These are phyloP conservation scores for Penicillium goetzii DNA, from an alignment of 495 filamentous ascomycete species.

Conservation along the genomic window DNA sequence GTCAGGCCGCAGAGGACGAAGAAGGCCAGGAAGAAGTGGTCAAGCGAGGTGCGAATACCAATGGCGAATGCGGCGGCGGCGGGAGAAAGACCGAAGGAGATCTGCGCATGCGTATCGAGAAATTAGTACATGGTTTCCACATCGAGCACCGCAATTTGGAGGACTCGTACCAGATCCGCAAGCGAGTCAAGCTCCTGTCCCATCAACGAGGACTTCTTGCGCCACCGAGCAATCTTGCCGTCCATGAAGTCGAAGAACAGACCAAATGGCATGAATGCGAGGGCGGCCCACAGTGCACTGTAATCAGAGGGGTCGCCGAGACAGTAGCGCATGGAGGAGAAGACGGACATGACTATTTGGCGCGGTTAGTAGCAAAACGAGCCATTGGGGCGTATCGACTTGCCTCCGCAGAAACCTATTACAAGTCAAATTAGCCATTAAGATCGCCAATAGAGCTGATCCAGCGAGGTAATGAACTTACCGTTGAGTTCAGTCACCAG, in stretches of 20 bases:
- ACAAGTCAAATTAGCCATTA: conserved; percentile 22
- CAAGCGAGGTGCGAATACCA: conserved; percentile 82
- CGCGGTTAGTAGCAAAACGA: conserved; percentile 30
- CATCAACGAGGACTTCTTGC: conserved; percentile 95
- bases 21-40: conserved; percentile 82
- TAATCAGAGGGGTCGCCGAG: conserved; percentile 70
- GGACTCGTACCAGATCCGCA: conserved; percentile 78
- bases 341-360: conserved; percentile 79
- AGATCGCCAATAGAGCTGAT: not conserved
- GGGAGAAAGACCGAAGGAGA: conserved; percentile 93
- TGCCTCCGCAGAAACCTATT: conserved; percentile 59
- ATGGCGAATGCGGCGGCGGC: conserved; percentile 86
- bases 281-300: conserved; percentile 74
- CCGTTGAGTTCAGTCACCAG: conserved; percentile 95
- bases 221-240: conserved; percentile 92
- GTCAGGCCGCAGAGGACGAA: conserved; percentile 96
- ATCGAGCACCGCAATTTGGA: not conserved
- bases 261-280: conserved; percentile 88
- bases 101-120: conserved; percentile 50
- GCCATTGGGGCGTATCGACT: conserved; percentile 22
- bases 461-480: conserved; percentile 39
- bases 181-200: conserved; percentile 98
- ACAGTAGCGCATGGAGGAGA: conserved; percentile 94
- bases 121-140: conserved; percentile 10
- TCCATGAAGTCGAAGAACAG: conserved; percentile 99